Conservation (phyloP, 179 eudicot species). For the Beta lomatogona region DNA sequence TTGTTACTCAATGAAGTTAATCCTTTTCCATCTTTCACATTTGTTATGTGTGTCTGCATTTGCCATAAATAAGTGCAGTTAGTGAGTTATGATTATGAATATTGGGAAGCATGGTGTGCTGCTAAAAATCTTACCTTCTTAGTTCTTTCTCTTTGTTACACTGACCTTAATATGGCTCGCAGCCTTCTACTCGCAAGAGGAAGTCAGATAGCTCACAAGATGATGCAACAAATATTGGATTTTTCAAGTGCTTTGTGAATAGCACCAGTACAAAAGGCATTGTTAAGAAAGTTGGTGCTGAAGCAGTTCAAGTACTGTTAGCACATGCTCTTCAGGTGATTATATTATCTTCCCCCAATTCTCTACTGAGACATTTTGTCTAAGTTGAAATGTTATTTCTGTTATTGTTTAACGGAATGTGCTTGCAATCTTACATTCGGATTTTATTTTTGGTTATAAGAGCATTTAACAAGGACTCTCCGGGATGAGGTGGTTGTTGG, state of each 20-base stretch:
- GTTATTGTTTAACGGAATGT: too few relatives aligned
- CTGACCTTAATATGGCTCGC: slow-evolving; percentile 13
- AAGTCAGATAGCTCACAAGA: slow-evolving; percentile 47
- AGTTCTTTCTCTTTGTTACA: neutral
- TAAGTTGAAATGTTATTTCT: neutral
- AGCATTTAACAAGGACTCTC: too few relatives aligned
- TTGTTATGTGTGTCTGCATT: neutral
- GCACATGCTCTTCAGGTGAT: slow-evolving; percentile 87
- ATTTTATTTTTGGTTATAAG: too few relatives aligned
- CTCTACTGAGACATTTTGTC: neutral
- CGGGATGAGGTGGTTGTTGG: neutral
- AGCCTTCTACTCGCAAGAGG: slow-evolving; percentile 74
- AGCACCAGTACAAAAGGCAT: slow-evolving; percentile 52
- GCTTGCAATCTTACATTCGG: too few relatives aligned
- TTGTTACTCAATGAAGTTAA: neutral
- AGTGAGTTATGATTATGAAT: too few relatives aligned
- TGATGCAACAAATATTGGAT: slow-evolving; percentile 47
- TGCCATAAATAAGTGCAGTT: neutral
- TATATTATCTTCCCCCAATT: neutral
- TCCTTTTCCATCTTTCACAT: neutral
- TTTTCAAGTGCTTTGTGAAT: slow-evolving; percentile 64
- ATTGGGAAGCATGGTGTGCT: neutral
- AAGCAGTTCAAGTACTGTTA: slow-evolving; percentile 65
- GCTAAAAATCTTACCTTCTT: neutral
- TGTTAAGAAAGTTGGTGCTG: slow-evolving; percentile 61